A percentile compares a stretch with the other conserved stretches of the same genome.
phyloP scores from a whole-genome alignment of 169 alveolate species.

The Sarcocystis neurona region DNA sequence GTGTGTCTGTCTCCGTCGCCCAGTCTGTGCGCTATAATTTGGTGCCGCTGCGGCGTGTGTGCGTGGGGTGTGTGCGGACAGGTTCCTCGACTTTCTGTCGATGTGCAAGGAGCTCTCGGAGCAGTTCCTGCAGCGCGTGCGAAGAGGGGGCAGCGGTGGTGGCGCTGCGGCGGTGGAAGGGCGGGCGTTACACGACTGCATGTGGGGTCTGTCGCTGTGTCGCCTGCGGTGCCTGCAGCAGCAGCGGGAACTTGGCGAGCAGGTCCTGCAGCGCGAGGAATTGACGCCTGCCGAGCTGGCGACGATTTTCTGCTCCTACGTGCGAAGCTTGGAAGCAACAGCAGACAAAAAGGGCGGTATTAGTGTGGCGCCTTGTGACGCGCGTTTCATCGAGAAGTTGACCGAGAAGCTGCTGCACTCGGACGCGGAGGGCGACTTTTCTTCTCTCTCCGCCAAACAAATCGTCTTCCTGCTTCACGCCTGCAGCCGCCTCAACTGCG shows the following conservation, averaged over 20 bases:
- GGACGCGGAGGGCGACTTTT: neutral
- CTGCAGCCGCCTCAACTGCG: conserved; percentile 22
- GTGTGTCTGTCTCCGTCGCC: too few species aligned
- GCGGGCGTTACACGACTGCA: neutral
- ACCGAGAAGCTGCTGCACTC: neutral
- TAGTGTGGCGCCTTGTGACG: neutral
- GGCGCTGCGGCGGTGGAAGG: neutral
- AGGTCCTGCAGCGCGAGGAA: neutral
- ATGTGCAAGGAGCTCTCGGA: too few species aligned
- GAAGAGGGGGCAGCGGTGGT: neutral
- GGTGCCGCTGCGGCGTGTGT: too few species aligned
- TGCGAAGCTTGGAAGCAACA: neutral
- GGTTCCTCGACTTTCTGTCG: too few species aligned
- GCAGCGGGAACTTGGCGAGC: neutral
- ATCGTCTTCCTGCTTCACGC: conserved; percentile 33
- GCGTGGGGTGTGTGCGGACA: too few species aligned
- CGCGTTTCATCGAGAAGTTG: neutral
- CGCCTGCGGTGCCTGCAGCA: neutral
- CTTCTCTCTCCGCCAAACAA: conserved; percentile 19
- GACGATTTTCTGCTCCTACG: conserved; percentile 19
- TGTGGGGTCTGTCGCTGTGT: conserved; percentile 18
- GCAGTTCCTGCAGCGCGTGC: too few species aligned
- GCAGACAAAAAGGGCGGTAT: conserved; percentile 3
- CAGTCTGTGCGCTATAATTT: too few species aligned
- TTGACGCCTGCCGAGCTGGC: conserved; percentile 3